Percentiles rank a stretch among this genome's conserved stretches.
These are phyloP conservation scores for Gyromitra esculenta DNA, from an alignment of 2,329 filamentous ascomycete species.

Conservation along the genomic window DNA sequence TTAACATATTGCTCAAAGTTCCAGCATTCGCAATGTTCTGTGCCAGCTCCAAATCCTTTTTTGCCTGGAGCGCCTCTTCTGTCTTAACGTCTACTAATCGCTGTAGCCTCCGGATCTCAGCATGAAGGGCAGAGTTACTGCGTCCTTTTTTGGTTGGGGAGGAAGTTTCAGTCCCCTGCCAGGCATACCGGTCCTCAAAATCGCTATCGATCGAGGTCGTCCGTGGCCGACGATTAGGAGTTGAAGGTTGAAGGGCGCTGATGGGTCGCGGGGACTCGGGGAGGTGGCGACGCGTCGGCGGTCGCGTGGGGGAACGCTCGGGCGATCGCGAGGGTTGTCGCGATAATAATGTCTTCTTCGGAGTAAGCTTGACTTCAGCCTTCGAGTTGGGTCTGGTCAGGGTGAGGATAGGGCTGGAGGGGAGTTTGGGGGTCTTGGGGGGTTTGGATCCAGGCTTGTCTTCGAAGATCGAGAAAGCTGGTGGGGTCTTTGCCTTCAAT, in stretches of 20 bases:
- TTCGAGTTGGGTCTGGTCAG: slow-evolving; percentile 54
- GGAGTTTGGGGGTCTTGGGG: slow-evolving; percentile 41
- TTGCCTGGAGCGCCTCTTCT: slow-evolving; percentile 64
- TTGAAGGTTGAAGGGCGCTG: slow-evolving; percentile 51
- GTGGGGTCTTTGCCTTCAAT: slow-evolving; percentile 49
- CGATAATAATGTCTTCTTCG: slow-evolving; percentile 40
- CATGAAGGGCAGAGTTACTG: slow-evolving; percentile 61
- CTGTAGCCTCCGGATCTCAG: slow-evolving; percentile 66
- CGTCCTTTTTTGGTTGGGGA: slow-evolving; percentile 49
- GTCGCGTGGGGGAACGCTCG: slow-evolving; percentile 38
- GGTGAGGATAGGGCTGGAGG: slow-evolving; percentile 50
- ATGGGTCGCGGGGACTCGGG: slow-evolving; percentile 43
- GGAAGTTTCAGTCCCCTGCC: slow-evolving; percentile 50
- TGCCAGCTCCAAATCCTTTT: slow-evolving; percentile 64
- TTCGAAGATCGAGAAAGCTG: slow-evolving; percentile 55
- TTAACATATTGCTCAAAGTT: slow-evolving; percentile 65
- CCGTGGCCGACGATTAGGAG: slow-evolving; percentile 52
- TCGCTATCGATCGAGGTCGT: slow-evolving; percentile 52
- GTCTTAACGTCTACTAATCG: slow-evolving; percentile 63
- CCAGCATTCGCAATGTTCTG: slow-evolving; percentile 62
- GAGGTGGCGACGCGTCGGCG: slow-evolving; percentile 38
- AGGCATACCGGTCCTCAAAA: slow-evolving; percentile 50
- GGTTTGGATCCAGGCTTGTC: slow-evolving; percentile 45
- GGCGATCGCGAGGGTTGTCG: slow-evolving; percentile 15
- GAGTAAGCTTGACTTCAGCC: slow-evolving; percentile 51